Conservation (phyloP, 2,329 filamentous ascomycete genomes). For the Salinomyces thailandicus region DNA sequence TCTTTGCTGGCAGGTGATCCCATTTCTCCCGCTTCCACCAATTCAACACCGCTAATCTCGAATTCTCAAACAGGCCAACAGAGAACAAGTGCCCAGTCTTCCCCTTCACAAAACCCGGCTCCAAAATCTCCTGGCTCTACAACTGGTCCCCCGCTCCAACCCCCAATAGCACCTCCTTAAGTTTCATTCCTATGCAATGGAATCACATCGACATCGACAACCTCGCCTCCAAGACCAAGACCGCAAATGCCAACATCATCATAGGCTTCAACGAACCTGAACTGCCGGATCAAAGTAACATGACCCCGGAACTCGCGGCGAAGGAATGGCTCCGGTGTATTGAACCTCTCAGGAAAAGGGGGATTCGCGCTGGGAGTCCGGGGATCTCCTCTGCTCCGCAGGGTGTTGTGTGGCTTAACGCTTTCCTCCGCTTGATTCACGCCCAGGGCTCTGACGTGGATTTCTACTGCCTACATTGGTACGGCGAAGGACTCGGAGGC, state of each 20-base stretch:
- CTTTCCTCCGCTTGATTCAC: constrained; percentile 18
- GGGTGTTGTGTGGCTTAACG: constrained; percentile 17
- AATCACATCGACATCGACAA: constrained; percentile 20
- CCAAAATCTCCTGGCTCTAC: constrained; percentile 26
- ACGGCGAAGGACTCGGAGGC: constrained; percentile 17
- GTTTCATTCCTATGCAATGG: constrained; percentile 27
- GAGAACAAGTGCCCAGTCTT: constrained; percentile 22
- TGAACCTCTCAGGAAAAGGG: constrained; percentile 20
- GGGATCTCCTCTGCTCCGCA: constrained; percentile 23
- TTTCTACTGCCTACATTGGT: constrained; percentile 25
- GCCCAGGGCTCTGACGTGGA: constrained; percentile 20
- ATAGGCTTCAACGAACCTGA: constrained; percentile 26
- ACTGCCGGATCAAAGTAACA: constrained; percentile 23
- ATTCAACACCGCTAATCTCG: no score
- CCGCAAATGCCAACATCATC: constrained; percentile 7
- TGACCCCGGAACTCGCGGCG: constrained; percentile 19
- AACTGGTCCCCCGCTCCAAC: constrained; percentile 25
- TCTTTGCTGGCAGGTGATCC: constrained; percentile 17
- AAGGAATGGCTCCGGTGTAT: constrained; percentile 18
- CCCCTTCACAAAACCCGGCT: constrained; percentile 23
- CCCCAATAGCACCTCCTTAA: constrained; percentile 13
- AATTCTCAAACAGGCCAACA: not conserved
- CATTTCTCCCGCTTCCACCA: no score
- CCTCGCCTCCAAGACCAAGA: constrained; percentile 13
- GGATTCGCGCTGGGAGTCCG: constrained; percentile 19